A percentile compares a stretch with the other conserved stretches of the same genome.
phyloP scores from a whole-genome alignment of 176 grass and related monocot species.

The Aegilops speltoides region DNA sequence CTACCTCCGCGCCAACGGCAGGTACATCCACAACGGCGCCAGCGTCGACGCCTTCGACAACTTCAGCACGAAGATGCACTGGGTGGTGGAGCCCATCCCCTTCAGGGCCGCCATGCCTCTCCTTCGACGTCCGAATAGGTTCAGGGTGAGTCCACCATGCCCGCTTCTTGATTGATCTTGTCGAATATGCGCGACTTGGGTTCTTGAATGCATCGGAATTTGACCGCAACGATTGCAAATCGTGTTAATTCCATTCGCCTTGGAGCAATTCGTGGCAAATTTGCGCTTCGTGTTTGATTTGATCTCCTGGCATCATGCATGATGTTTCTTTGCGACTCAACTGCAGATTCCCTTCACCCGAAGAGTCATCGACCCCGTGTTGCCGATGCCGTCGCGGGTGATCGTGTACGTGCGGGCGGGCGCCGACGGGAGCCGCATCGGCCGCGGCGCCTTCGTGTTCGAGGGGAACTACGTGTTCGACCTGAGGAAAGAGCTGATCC shows the following conservation, averaged over 20 bases:
- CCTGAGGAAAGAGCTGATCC: not conserved
- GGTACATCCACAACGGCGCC: not conserved
- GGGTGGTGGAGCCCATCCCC: not conserved
- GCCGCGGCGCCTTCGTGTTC: not conserved
- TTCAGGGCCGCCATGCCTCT: not conserved
- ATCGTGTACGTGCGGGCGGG: not conserved
- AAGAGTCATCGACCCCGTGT: not conserved
- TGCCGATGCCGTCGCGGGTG: not conserved
- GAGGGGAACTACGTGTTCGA: not conserved
- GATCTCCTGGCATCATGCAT: not conserved
- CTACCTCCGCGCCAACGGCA: constrained; percentile 21
- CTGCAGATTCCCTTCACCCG: not conserved
- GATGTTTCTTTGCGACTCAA: not conserved
- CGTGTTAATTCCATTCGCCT: not conserved
- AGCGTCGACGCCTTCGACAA: not conserved
- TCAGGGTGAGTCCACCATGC: not conserved
- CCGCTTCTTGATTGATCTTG: not conserved
- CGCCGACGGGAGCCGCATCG: not conserved
- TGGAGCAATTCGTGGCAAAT: not conserved
- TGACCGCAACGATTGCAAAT: not conserved
- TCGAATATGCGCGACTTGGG: not conserved
- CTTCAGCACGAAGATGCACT: not conserved
- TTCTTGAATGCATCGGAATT: no score
- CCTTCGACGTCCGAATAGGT: not conserved
- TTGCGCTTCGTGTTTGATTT: no score